Conservation (phyloP, 78 protist species). For the Dictyostelium capitatum region DNA sequence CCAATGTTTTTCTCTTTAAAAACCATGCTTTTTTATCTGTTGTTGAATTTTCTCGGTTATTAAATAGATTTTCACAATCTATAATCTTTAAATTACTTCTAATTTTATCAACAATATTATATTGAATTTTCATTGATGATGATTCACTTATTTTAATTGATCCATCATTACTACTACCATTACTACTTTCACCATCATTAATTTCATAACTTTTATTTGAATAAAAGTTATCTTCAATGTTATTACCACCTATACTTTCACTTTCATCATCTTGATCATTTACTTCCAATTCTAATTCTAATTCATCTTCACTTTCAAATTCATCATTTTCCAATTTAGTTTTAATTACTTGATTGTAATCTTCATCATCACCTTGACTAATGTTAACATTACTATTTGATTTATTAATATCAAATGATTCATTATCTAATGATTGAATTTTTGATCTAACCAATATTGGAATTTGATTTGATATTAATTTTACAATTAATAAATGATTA, state of each 20-base stretch:
- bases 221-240: not conserved
- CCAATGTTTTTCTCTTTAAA: constrained; percentile 39
- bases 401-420: not conserved
- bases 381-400: not conserved
- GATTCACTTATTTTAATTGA: not conserved
- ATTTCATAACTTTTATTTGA: not conserved
- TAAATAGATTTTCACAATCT: constrained; percentile 37
- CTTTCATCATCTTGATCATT: not conserved
- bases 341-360: not conserved
- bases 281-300: constrained; percentile 6
- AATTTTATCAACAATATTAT: constrained; percentile 41
- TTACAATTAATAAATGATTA: constrained; percentile 20
- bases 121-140: not conserved
- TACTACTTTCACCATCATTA: not conserved
- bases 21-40: constrained; percentile 32
- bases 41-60: constrained; percentile 47
- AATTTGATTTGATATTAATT: not conserved
- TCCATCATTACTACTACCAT: not conserved
- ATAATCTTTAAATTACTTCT: constrained; percentile 35
- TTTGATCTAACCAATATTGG: constrained; percentile 28
- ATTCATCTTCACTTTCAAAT: constrained; percentile 11
- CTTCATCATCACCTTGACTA: not conserved
- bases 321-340: not conserved
- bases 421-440: constrained; percentile 17
- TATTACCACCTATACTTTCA: not conserved